Conservation (phyloP, 805 yeast genomes). For the Yueomyces sinensis region DNA sequence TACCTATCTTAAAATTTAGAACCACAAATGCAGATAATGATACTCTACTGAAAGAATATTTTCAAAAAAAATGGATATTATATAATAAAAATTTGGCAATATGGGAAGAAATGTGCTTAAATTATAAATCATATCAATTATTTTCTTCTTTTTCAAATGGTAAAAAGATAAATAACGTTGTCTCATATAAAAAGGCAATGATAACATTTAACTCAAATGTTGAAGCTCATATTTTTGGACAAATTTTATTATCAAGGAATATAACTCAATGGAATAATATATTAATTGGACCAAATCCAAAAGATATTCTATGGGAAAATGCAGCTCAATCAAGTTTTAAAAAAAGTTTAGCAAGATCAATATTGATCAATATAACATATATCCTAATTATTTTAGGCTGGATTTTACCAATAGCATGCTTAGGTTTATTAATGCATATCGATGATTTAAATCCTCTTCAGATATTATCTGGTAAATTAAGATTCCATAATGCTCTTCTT, state of each 20-base stretch:
- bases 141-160: background rate
- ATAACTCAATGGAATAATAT: constrained; percentile 32
- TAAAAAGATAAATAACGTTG: background rate
- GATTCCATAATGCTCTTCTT: constrained; percentile 37
- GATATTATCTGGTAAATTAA: constrained; percentile 37
- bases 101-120: constrained; percentile 2
- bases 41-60: constrained; percentile 11
- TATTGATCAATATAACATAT: constrained; percentile 26
- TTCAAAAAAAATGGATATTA: background rate
- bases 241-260: constrained; percentile 34
- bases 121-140: background rate
- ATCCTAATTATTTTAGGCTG: constrained; percentile 46
- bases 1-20: background rate
- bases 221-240: constrained; percentile 53
- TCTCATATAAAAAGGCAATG: background rate
- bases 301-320: constrained; percentile 64
- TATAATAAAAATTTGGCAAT: constrained; percentile 1
- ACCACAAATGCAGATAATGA: too few relatives aligned
- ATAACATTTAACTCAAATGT: constrained; percentile 35
- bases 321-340: constrained; percentile 30
- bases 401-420: constrained; percentile 74
- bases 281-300: constrained; percentile 43
- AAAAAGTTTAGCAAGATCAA: constrained; percentile 25
- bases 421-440: constrained; percentile 63
- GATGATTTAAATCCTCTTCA: constrained; percentile 44